Conservation (phyloP, 305 asterid species). For the Striga hermonthica region DNA sequence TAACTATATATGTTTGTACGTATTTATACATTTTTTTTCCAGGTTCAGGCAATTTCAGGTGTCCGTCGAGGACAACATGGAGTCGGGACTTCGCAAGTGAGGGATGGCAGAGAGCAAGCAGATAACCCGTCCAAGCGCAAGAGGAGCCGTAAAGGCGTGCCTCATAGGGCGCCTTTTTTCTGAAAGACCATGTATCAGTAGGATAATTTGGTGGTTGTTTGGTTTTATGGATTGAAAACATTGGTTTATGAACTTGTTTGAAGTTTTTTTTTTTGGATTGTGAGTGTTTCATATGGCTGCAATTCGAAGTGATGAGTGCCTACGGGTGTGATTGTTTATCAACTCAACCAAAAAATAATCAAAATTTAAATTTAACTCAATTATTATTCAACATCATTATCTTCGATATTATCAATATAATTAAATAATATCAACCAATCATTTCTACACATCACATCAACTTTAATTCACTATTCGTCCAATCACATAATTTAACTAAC, state of each 20-base stretch:
- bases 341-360: too few relatives aligned
- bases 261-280: too few relatives aligned
- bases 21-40: neutral
- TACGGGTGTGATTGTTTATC: too few relatives aligned
- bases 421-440: too few relatives aligned
- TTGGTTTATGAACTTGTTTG: neutral
- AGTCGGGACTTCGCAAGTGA: neutral
- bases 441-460: too few relatives aligned
- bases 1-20: neutral
- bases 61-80: neutral
- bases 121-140: neutral
- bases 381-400: too few relatives aligned
- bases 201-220: neutral
- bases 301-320: too few relatives aligned
- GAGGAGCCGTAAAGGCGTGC: constrained; percentile 41
- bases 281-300: too few relatives aligned
- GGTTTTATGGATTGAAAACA: neutral
- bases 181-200: neutral
- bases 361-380: too few relatives aligned
- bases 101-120: neutral
- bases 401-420: too few relatives aligned
- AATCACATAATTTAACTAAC: too few relatives aligned
- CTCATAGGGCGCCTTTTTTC: constrained; percentile 36
- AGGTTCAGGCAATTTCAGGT: constrained; percentile 21
- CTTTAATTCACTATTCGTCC: too few relatives aligned